Conservation (phyloP, 1,284 basidiomycete species). For the Ganoderma resinaceum region DNA sequence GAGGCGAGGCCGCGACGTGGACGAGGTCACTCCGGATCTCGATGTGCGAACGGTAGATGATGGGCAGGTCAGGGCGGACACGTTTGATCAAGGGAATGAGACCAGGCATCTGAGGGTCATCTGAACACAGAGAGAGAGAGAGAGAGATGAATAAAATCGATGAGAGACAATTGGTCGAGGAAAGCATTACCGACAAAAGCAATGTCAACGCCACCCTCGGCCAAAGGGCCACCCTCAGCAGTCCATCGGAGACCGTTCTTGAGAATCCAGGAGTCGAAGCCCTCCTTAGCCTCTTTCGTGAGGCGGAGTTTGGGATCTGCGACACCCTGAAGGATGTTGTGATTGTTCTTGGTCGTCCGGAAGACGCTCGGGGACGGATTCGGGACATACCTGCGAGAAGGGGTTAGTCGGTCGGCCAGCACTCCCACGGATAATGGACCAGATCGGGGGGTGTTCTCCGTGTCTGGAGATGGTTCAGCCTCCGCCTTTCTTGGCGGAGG, state of each 20-base stretch:
- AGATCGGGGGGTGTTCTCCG: background rate
- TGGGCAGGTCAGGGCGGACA: conserved; percentile 76
- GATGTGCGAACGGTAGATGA: conserved; percentile 91
- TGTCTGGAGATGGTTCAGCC: conserved; percentile 1
- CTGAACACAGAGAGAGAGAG: conserved; percentile 42
- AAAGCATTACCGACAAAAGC: conserved; percentile 76
- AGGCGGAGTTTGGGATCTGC: conserved; percentile 77
- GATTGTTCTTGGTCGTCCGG: conserved; percentile 92
- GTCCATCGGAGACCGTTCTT: conserved; percentile 86
- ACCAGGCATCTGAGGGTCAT: conserved; percentile 87
- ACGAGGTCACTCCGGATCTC: conserved; percentile 86
- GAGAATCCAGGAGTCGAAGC: conserved; percentile 88
- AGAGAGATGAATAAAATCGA: background rate
- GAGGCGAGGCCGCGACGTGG: conserved; percentile 76
- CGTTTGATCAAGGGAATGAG: conserved; percentile 88
- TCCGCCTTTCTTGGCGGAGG: conserved; percentile 15
- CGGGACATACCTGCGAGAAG: conserved; percentile 78
- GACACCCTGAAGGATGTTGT: conserved; percentile 89
- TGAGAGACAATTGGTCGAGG: background rate
- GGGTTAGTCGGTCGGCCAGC: background rate
- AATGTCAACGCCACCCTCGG: conserved; percentile 80
- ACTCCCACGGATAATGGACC: background rate
- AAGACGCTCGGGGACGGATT: conserved; percentile 88
- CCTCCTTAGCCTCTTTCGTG: conserved; percentile 75
- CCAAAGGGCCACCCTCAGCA: conserved; percentile 79